Conservation (phyloP, 2,329 filamentous ascomycete species). For the Cytospora leucostoma region DNA sequence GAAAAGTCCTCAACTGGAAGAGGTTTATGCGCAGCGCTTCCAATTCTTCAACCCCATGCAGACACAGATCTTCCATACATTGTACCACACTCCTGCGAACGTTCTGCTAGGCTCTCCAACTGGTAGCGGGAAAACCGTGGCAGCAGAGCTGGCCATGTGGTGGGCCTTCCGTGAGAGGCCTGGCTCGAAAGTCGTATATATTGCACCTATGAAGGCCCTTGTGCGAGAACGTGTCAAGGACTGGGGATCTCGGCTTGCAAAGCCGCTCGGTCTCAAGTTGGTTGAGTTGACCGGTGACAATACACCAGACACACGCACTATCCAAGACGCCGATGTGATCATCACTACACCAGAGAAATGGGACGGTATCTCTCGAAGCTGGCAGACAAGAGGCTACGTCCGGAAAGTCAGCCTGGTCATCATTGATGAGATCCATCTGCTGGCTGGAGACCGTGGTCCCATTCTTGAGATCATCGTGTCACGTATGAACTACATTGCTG, state of each 20-base stretch:
- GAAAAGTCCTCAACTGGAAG: slow-evolving; percentile 83
- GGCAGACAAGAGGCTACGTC: slow-evolving; percentile 97
- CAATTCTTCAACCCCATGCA: slow-evolving; percentile 99
- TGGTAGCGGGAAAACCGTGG: slow-evolving; percentile 95
- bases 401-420: slow-evolving; percentile 94
- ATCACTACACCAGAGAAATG: slow-evolving; percentile 99
- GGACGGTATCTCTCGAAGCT: slow-evolving; percentile 98
- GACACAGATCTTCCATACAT: slow-evolving; percentile 94
- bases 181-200: slow-evolving; percentile 97
- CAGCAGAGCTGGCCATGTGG: slow-evolving; percentile 97
- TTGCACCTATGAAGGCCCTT: slow-evolving; percentile 98
- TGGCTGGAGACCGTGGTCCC: slow-evolving; percentile 94
- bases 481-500: slow-evolving; percentile 97
- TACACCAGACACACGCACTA: slow-evolving; percentile 93
- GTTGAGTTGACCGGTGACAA: slow-evolving; percentile 98
- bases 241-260: slow-evolving; percentile 81
- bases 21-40: slow-evolving; percentile 85
- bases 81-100: slow-evolving; percentile 91
- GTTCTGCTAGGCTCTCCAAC: slow-evolving; percentile 94
- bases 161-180: slow-evolving; percentile 96
- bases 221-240: slow-evolving; percentile 96
- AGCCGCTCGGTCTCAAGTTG: slow-evolving; percentile 81
- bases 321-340: slow-evolving; percentile 94
- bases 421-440: slow-evolving; percentile 95
- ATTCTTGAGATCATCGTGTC: slow-evolving; percentile 97